Base-by-base conservation (phyloP, 2,329 filamentous ascomycete species). In the Cladosporium halotolerans region DNA sequence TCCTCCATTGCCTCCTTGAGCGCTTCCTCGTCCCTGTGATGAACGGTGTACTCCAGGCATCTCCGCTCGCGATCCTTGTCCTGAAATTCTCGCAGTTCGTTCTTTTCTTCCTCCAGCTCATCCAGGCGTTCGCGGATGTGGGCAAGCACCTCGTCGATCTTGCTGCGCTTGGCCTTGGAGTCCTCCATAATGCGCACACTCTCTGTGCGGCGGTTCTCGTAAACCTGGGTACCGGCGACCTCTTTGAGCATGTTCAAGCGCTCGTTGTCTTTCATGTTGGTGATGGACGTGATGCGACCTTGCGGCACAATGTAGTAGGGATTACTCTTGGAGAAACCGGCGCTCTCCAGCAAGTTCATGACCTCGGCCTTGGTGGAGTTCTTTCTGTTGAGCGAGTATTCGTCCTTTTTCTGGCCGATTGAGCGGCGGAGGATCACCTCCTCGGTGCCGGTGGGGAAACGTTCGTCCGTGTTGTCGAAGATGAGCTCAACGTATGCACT, bases 231-330 rank as follows among this genome's bases (percentile, higher is more conserved):
- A 57, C 93, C 93, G 0, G 93, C 93, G n/a, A 99, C 93, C 67
- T 97, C 93, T 72, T 99, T 99, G 57, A 99, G 74, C 55, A 99
- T 76, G 61, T 87, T 91, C 58, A 99, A 74, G 49, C 93, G 83
- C 69, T 96, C 91, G 1, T 85, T 84, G 69, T 99, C 93, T 71
- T 96, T 96, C 93, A 99, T 99, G 69, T 97, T 99, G 42, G 93
- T 99, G 66, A 99, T 78, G 19, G 89, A 86, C 0, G 93, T 97
- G 56, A 99, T 91, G 66, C 93, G 89, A 51, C 93, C 93, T 70
- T 99, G 93, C 0, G 95, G 93, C 2, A 99, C 95, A 63, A 99
- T 99, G 70, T 99, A 99, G 77, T 97, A 99, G 23, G 93, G 93
- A 69, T 99, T 99, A 54, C 91, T 96, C 60, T 90, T 84, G 57